Evolutionary conservation across 345 rosid genomes (phyloP).

Genomic region (thale cress (Arabidopsis thaliana)): DNA sequence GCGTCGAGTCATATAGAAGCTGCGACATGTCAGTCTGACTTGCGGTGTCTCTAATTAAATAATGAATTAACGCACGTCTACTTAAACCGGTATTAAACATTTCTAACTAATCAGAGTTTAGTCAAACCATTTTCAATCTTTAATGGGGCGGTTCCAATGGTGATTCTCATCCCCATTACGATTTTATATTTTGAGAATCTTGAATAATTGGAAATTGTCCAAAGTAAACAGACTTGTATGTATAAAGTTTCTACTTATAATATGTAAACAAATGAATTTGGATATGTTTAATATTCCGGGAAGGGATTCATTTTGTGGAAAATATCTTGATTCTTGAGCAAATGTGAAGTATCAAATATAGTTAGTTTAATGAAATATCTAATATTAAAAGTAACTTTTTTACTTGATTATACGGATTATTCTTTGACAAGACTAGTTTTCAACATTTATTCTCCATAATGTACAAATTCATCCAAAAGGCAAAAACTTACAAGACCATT

Average conservation of each 20-base stretch:
- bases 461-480: slow-evolving; percentile 1
- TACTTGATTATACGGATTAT: slow-evolving; percentile 28
- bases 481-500: neutral
- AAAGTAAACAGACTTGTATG: slow-evolving; percentile 28
- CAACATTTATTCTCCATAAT: slow-evolving; percentile 5
- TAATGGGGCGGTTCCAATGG: slow-evolving; percentile 34
- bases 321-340: slow-evolving; percentile 1
- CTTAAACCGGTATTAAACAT: slow-evolving; percentile 29
- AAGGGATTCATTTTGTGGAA: slow-evolving; percentile 24
- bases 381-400: slow-evolving; percentile 1
- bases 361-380: slow-evolving; percentile 29
- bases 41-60: slow-evolving; percentile 13
- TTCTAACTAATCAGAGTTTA: slow-evolving; percentile 32
- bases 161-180: slow-evolving; percentile 22
- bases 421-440: slow-evolving; percentile 37
- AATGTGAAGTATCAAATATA: slow-evolving; percentile 15
- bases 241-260: slow-evolving; percentile 4
- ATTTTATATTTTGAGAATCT: slow-evolving; percentile 41
- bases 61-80: slow-evolving; percentile 31
- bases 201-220: slow-evolving; percentile 26
- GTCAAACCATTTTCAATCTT: slow-evolving; percentile 41
- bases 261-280: slow-evolving; percentile 23
- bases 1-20: slow-evolving; percentile 21
- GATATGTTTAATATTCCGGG: slow-evolving; percentile 29
- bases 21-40: slow-evolving; percentile 45